Base-by-base conservation (phyloP, 2,329 filamentous ascomycete genomes). In the Thielaviopsis ethacetica region DNA sequence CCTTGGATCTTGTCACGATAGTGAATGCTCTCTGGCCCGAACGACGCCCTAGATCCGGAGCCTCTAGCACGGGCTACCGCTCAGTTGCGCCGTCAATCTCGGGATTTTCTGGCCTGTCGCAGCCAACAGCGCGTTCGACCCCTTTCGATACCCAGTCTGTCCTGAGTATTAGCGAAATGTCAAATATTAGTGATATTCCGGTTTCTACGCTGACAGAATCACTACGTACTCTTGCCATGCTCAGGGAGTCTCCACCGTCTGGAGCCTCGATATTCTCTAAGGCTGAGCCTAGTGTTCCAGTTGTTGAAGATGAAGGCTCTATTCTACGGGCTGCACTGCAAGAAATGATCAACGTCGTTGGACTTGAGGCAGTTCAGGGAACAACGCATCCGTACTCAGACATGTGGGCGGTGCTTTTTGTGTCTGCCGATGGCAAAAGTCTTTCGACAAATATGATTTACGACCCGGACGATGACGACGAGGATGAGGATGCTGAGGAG, bases 1-100 rank as follows among this genome's bases (percentile, higher is more conserved):
- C 88, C 41, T 80, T 86, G 49, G 91, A 96, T 68, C 74, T 95
- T 63, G 75, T 86, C 41, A 91, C 88, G 2, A 72, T 95, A 65
- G 80, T 94, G 63, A 88, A 93, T 68, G 85, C 86, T 12, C 78
- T 96, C 15, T 95, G 91, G 66, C 91, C 91, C 0, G 84, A 88
- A 65, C 77, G 79, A 58, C 76, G 84, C 49, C 83, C 85, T 1
- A 75, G 76, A 41, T 88, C 84, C 1, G 75, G 74, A 59, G 77
- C 80, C 44, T 85, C 73, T 63, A 81, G 74, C 70, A 57, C 19
- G 5, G 84, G 72, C 67, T 76, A 80, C 70, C 79, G 73, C 71
- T 90, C 77, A 65, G 86, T 75, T 66, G 85, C 76, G 54, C 89
- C 73, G 70, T 88, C 76, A 62, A 79, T 76, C 67, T 88, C 73